Conservation (phyloP, 2,329 filamentous ascomycete genomes). For the Colletotrichum sp. region DNA sequence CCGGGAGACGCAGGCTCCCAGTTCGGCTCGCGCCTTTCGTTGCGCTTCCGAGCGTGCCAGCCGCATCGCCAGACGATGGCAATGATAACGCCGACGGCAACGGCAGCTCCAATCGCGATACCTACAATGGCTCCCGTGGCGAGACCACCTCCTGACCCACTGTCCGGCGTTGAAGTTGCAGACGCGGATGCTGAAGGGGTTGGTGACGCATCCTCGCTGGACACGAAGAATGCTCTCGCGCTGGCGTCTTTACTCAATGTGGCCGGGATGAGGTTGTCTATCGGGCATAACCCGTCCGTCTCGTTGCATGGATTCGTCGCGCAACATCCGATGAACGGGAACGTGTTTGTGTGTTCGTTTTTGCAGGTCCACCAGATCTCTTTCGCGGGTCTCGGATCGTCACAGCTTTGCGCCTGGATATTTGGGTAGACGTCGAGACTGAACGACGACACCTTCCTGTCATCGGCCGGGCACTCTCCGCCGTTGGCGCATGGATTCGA, state of each 20-base stretch:
- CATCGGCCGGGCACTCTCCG: constrained; percentile 36
- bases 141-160: neutral
- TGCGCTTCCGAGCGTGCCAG: constrained; percentile 17
- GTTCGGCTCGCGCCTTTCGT: constrained; percentile 10
- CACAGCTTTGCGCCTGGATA: constrained; percentile 37
- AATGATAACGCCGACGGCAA: constrained; percentile 7
- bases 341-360: constrained; percentile 5
- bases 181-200: neutral
- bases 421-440: constrained; percentile 24
- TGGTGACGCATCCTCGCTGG: neutral
- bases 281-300: constrained; percentile 27
- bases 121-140: constrained; percentile 21
- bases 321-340: constrained; percentile 46
- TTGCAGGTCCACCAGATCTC: constrained; percentile 39
- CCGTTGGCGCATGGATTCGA: constrained; percentile 36
- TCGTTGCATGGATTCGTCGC: constrained; percentile 34
- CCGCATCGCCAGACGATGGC: constrained; percentile 17
- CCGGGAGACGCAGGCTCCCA: constrained; percentile 2
- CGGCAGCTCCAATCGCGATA: constrained; percentile 23
- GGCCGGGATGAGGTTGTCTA: constrained; percentile 25
- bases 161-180: neutral
- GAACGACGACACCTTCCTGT: constrained; percentile 33
- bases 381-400: constrained; percentile 17
- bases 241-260: constrained; percentile 26
- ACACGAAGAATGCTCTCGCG: constrained; percentile 19